Conservation (phyloP, 73 alveolate species). For the Paramecium tetraurelia region DNA sequence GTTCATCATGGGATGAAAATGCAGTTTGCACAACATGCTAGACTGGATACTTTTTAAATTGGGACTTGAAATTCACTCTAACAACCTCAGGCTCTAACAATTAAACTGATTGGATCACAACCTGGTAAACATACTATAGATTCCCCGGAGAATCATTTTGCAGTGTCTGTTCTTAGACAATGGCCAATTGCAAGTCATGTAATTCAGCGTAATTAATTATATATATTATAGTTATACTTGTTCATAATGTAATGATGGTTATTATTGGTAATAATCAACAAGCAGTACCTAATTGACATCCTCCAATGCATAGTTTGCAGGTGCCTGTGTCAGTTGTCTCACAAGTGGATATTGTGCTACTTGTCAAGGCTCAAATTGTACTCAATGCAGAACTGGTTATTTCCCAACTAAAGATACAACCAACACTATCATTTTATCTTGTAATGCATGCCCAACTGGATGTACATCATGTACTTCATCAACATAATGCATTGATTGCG, state of each 20-base stretch:
- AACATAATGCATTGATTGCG: not conserved
- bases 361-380: not conserved
- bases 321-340: not conserved
- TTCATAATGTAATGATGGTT: constrained; percentile 16
- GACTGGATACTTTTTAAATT: not conserved
- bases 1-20: not conserved
- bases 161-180: not conserved
- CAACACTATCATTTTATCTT: not conserved
- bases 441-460: not conserved
- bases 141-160: not conserved
- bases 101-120: not conserved
- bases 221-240: constrained; percentile 6
- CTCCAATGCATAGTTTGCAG: not conserved
- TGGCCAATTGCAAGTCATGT: not conserved
- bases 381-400: not conserved
- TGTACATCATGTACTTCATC: not conserved
- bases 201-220: not conserved
- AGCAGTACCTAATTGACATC: not conserved
- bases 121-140: not conserved
- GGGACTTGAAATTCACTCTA: not conserved
- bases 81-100: not conserved
- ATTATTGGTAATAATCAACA: not conserved
- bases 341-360: not conserved
- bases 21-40: not conserved
- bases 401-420: not conserved